Evolutionary conservation across 768 basidiomycete species (phyloP).

Genomic region (Tricholomella constricta): DNA sequence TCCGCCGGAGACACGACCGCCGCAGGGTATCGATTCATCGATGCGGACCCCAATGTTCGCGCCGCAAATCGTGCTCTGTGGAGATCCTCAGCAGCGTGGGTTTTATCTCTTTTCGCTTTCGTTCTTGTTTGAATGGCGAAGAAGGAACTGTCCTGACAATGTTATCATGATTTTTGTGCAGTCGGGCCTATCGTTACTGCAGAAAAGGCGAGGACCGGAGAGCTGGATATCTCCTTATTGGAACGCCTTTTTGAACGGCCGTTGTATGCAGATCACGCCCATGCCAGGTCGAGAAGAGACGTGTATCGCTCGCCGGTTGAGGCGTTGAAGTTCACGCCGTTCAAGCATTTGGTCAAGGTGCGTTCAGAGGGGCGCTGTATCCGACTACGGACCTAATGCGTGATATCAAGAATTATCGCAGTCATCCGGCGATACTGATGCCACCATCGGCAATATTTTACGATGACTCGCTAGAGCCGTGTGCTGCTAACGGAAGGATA

Average conservation of each 20-base stretch:
- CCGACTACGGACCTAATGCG: not conserved
- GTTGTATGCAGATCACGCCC: conserved; percentile 34
- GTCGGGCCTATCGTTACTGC: conserved; percentile 52
- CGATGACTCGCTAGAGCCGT: conserved; percentile 48
- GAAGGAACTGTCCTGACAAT: too few species aligned
- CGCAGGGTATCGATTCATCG: not conserved
- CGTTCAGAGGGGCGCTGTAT: too few species aligned
- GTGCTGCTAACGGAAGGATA: conserved; percentile 43
- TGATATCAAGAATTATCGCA: conserved; percentile 44
- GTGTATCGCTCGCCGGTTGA: not conserved
- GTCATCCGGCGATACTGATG: conserved; percentile 56
- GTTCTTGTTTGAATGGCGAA: too few species aligned
- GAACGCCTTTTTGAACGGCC: conserved; percentile 48
- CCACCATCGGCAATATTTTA: conserved; percentile 57
- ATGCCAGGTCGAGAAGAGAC: conserved; percentile 15
- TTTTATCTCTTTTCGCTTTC: conserved; percentile 7
- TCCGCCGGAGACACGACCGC: conserved; percentile 11
- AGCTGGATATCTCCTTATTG: conserved; percentile 50
- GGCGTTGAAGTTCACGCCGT: conserved; percentile 28
- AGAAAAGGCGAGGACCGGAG: conserved; percentile 43
- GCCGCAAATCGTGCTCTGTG: conserved; percentile 53
- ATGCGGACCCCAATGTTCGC: conserved; percentile 18
- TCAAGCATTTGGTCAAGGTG: conserved; percentile 48
- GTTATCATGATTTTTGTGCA: conserved; percentile 13
- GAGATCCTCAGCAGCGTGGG: conserved; percentile 52